Evolutionary conservation across 2,329 filamentous ascomycete genomes (phyloP).

Genomic region (Fusarium burgessii): DNA sequence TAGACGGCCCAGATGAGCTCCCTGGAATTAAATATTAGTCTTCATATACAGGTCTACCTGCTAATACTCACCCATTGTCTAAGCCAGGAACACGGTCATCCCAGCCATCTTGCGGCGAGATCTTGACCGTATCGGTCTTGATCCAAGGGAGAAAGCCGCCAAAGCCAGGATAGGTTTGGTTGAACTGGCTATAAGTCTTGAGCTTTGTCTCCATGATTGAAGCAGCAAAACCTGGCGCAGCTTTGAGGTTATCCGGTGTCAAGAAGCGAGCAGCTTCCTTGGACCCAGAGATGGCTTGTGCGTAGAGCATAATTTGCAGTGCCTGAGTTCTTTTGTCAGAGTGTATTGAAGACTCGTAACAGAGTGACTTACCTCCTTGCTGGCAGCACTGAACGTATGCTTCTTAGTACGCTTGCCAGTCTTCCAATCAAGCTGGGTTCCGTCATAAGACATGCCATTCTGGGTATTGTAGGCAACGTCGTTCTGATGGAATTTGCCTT

Average conservation of each 20-base stretch:
- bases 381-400: constrained; percentile 56
- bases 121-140: constrained; percentile 45
- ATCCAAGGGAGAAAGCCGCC: constrained; percentile 58
- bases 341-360: rapidly evolving
- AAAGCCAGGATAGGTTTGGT: constrained; percentile 56
- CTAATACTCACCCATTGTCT: constrained; percentile 53
- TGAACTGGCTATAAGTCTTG: constrained; percentile 55
- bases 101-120: constrained; percentile 54
- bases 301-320: constrained; percentile 58
- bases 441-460: constrained; percentile 59
- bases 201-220: constrained; percentile 55
- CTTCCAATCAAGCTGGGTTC: constrained; percentile 53
- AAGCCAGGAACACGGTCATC: constrained; percentile 54
- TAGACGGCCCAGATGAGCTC: constrained; percentile 59
- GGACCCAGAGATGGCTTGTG: constrained; percentile 55
- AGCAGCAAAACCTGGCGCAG: constrained; percentile 50
- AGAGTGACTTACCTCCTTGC: constrained; percentile 48
- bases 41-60: rapidly evolving
- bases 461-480: constrained; percentile 55
- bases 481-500: constrained; percentile 58
- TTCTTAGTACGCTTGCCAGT: constrained; percentile 52
- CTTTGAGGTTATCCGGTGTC: constrained; percentile 48
- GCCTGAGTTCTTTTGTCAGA: constrained; percentile 42
- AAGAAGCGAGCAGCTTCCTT: constrained; percentile 55
- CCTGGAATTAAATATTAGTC: constrained; percentile 20